Evolutionary conservation across 768 basidiomycete species (phyloP).

Genomic region (Mycena vulgaris): DNA sequence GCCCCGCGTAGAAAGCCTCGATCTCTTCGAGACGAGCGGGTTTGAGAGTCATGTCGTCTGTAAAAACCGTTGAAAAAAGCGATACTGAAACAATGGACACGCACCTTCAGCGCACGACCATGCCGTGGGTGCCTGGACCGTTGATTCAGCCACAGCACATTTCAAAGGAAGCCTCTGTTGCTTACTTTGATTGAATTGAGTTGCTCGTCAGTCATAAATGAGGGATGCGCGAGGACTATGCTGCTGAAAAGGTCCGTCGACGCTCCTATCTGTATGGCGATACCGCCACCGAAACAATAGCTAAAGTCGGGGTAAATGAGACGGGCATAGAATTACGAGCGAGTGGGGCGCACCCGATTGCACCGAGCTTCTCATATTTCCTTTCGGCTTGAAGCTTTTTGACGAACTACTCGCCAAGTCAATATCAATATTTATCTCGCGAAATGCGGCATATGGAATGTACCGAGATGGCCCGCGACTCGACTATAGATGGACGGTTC

Average conservation of each 20-base stretch:
- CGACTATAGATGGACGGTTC: conserved; percentile 51
- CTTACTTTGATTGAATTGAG: conserved; percentile 32
- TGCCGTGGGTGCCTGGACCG: conserved; percentile 29
- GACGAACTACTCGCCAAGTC: conserved; percentile 50
- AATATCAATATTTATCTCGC: neutral
- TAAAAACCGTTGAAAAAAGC: neutral
- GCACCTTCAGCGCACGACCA: conserved; percentile 27
- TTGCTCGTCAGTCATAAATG: conserved; percentile 2
- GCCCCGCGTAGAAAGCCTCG: conserved; percentile 55
- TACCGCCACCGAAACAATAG: conserved; percentile 32
- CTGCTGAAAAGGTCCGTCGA: conserved; percentile 25
- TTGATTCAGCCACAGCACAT: neutral
- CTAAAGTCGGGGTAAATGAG: neutral
- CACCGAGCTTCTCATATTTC: conserved; percentile 60
- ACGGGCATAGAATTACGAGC: neutral
- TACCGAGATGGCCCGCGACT: conserved; percentile 52
- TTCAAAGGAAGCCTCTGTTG: neutral
- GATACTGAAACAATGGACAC: neutral
- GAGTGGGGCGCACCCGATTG: conserved; percentile 54
- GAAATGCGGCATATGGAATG: no score
- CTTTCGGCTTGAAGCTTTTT: conserved; percentile 54
- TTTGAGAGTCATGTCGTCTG: conserved; percentile 33
- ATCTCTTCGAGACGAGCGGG: conserved; percentile 37
- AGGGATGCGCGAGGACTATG: conserved; percentile 33
- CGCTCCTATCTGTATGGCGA: conserved; percentile 21